Evolutionary conservation across 2,329 filamentous ascomycete genomes (phyloP).

Genomic region (Epichloe gansuensis): DNA sequence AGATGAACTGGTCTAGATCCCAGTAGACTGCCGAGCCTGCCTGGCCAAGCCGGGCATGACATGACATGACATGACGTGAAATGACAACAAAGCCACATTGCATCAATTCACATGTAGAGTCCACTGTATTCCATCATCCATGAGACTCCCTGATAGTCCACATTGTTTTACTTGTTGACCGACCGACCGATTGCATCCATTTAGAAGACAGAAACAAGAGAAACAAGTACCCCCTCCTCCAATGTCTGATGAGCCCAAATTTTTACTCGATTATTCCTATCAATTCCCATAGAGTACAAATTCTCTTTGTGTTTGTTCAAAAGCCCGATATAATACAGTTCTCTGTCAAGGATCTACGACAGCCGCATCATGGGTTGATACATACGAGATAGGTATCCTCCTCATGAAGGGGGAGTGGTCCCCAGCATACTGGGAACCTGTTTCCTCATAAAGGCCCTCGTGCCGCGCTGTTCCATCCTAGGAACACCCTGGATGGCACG

Average conservation of each 20-base stretch:
- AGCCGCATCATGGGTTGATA: background rate
- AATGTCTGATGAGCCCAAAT: too few species aligned
- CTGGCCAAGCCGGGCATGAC: too few species aligned
- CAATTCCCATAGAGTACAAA: conserved; percentile 2
- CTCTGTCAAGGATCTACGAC: too few species aligned
- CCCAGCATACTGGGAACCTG: conserved; percentile 41
- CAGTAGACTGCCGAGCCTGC: too few species aligned
- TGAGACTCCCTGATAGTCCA: background rate
- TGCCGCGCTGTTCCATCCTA: conserved; percentile 39
- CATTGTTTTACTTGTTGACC: background rate
- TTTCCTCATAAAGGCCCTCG: conserved; percentile 40
- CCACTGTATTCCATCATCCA: background rate
- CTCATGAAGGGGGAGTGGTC: conserved; percentile 27
- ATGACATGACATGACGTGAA: too few species aligned
- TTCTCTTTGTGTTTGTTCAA: background rate
- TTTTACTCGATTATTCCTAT: background rate
- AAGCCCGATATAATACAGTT: background rate
- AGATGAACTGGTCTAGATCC: too few species aligned
- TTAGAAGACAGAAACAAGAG: background rate
- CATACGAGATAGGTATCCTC: background rate
- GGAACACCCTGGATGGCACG: conserved; percentile 83
- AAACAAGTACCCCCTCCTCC: background rate
- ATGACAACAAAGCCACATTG: too few species aligned
- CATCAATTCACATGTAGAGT: too few species aligned
- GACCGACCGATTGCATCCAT: background rate